phyloP scores from a whole-genome alignment of 2,329 filamentous ascomycete species.

The Scopulariopsis brevicaulis region DNA sequence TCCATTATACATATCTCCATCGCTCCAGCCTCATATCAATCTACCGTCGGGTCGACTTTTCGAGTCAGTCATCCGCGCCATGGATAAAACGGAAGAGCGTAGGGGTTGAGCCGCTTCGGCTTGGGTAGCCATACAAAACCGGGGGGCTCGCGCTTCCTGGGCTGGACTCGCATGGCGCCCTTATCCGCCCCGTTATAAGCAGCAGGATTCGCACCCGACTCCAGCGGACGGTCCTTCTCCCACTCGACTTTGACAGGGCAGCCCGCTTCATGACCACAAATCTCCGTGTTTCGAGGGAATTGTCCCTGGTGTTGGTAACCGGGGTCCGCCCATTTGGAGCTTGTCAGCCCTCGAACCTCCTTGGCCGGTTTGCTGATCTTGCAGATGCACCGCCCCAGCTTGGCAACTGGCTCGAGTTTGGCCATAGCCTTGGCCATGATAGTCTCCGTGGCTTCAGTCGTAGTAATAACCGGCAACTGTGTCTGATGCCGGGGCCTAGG shows the following conservation, averaged over 20 bases:
- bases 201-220: slow-evolving; percentile 1
- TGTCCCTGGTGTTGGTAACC: neutral
- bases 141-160: neutral
- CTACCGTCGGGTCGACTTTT: neutral
- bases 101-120: neutral
- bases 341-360: neutral
- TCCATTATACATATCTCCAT: neutral
- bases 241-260: neutral
- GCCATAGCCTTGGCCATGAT: neutral
- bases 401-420: neutral
- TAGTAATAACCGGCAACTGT: neutral
- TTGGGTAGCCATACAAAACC: neutral
- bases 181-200: neutral
- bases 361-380: neutral
- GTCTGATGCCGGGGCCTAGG: neutral
- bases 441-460: too few relatives aligned
- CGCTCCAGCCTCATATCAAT: neutral
- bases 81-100: neutral
- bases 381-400: neutral
- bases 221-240: neutral
- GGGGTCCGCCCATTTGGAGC: slow-evolving; percentile 1
- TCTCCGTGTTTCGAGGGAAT: neutral
- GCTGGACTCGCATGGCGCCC: neutral
- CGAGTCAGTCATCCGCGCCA: neutral
- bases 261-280: neutral